phyloP scores from a whole-genome alignment of 495 filamentous ascomycete genomes.

The Trichoderma virens region DNA sequence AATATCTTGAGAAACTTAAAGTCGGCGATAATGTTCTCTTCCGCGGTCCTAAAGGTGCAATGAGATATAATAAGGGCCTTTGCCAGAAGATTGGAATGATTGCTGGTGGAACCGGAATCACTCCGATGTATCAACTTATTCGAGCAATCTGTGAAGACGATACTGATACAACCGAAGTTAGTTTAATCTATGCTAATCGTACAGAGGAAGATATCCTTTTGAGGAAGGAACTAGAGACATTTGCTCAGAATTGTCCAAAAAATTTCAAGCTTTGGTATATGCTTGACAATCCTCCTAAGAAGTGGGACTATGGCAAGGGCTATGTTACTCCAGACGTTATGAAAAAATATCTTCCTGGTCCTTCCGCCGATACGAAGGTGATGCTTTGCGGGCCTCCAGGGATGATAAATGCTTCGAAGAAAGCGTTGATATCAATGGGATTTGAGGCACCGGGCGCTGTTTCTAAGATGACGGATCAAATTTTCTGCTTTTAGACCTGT shows the following conservation, averaged over 20 bases:
- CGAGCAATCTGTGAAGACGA: constrained; percentile 46
- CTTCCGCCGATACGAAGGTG: no score
- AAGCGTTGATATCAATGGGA: no score
- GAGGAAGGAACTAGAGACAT: constrained; percentile 39
- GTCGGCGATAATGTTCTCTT: constrained; percentile 37
- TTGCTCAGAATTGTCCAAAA: constrained; percentile 29
- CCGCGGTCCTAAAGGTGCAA: constrained; percentile 42
- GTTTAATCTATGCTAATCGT: constrained; percentile 53
- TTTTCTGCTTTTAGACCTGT: no score
- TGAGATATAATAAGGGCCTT: constrained; percentile 31
- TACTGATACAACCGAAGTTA: constrained; percentile 39
- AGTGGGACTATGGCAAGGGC: constrained; percentile 26
- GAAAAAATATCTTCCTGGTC: no score
- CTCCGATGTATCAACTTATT: constrained; percentile 49
- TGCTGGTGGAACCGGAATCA: constrained; percentile 50
- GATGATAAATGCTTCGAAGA: no score
- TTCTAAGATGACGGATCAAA: no score
- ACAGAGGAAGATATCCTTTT: constrained; percentile 63
- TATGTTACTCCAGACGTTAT: no score
- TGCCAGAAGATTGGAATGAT: constrained; percentile 39
- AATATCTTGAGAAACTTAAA: constrained; percentile 37
- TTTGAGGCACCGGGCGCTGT: no score
- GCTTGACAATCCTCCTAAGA: constrained; percentile 25
- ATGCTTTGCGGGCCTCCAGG: no score
- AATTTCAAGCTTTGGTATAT: constrained; percentile 42